A percentile compares a stretch with the other conserved stretches of the same genome.
Evolutionary conservation across 139 green algal species (phyloP).

Genomic region (Chloropicon primus): DNA sequence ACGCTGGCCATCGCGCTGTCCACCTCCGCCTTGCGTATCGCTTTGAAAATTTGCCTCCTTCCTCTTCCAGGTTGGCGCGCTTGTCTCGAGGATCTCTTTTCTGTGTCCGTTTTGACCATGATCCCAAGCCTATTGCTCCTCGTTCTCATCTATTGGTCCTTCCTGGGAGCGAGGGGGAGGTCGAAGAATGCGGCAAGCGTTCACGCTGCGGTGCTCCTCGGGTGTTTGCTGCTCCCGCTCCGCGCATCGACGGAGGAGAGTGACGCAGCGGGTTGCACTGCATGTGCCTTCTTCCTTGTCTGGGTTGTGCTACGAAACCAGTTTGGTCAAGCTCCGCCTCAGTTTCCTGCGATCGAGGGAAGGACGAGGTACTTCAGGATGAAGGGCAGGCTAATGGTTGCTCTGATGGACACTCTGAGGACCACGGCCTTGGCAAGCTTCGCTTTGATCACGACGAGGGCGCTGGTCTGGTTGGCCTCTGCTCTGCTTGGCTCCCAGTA

Average conservation of each 20-base stretch:
- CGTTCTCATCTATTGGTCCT: background rate
- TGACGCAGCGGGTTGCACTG: background rate
- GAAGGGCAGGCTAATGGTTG: background rate
- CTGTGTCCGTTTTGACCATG: background rate
- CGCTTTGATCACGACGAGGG: background rate
- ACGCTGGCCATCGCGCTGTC: background rate
- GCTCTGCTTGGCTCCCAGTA: background rate
- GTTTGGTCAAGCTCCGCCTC: background rate
- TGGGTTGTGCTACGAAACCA: background rate
- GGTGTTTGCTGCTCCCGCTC: background rate
- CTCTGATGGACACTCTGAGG: background rate
- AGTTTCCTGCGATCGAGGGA: background rate
- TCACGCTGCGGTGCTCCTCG: background rate
- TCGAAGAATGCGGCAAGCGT: background rate
- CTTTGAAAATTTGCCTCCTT: background rate
- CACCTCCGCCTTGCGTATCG: background rate
- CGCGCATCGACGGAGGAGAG: background rate
- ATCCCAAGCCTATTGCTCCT: background rate
- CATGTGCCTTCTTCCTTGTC: background rate
- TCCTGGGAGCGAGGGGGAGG: background rate
- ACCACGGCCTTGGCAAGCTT: background rate
- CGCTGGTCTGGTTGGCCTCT: background rate
- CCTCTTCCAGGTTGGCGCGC: background rate
- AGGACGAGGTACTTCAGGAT: background rate
- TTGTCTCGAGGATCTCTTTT: background rate